Evolutionary conservation across 768 basidiomycete species (phyloP).

Genomic region (Xerocomellus amylosporus): DNA sequence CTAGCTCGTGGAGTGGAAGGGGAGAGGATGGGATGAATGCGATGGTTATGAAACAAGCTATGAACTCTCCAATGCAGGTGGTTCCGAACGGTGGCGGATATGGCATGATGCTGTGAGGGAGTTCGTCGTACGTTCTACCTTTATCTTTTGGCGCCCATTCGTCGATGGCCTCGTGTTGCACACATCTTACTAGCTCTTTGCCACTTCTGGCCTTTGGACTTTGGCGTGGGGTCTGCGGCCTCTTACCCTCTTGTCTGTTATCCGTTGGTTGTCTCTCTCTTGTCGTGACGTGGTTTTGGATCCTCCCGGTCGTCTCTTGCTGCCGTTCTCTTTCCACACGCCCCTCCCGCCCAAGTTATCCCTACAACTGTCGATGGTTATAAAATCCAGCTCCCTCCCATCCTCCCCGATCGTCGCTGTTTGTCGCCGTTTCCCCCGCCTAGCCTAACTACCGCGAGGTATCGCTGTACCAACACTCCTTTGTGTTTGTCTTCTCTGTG

Average conservation of each 20-base stretch:
- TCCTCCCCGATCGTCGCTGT: background rate
- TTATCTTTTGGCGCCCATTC: background rate
- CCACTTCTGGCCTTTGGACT: slow-evolving; percentile 13
- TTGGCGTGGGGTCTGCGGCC: slow-evolving; percentile 10
- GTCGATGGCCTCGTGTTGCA: slow-evolving; percentile 9
- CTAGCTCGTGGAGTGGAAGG: slow-evolving; percentile 26
- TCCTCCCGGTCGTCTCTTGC: background rate
- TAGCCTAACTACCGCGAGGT: slow-evolving; percentile 16
- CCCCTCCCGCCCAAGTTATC: slow-evolving; percentile 4
- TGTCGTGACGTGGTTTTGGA: slow-evolving; percentile 14
- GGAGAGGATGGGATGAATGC: slow-evolving; percentile 32
- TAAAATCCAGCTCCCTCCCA: slow-evolving; percentile 1
- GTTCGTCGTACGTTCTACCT: slow-evolving; percentile 4
- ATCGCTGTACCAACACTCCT: slow-evolving; percentile 27
- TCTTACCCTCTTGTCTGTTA: slow-evolving; percentile 8
- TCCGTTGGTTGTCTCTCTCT: slow-evolving; percentile 14
- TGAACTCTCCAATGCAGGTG: slow-evolving; percentile 38
- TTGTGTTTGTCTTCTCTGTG: slow-evolving; percentile 13
- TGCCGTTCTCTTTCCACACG: slow-evolving; percentile 1
- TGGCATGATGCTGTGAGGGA: slow-evolving; percentile 37
- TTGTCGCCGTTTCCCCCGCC: slow-evolving; percentile 3
- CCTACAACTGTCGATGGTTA: slow-evolving; percentile 16
- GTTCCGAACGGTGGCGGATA: slow-evolving; percentile 39
- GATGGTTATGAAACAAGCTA: slow-evolving; percentile 36
- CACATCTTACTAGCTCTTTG: slow-evolving; percentile 9